Evolutionary conservation across 2,329 filamentous ascomycete genomes (phyloP), one percentile per base, ranked within the genome.

Genomic region (Pseudogymnoascus sp.): DNA sequence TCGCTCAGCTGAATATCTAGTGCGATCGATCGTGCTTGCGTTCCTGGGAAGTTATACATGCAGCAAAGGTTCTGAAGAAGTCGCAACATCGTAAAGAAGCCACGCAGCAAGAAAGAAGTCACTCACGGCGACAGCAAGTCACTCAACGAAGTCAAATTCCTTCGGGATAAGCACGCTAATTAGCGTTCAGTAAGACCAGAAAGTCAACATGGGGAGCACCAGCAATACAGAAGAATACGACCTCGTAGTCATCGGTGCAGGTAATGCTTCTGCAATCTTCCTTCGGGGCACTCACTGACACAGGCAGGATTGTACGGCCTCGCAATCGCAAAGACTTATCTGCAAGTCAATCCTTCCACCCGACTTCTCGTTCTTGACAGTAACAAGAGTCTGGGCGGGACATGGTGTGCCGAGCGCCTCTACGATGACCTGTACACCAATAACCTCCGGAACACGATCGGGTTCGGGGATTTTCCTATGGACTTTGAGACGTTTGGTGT

Each of bases 401-500:
- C 85, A 8, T 92, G 87, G 88, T 81, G 84, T 15, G 76, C 82
- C 62, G 77, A 86, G 39, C 80, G 87, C 1, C 72, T 89, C 1
- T 87, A 91, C 70, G 81, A 84, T 0, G 84, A 83, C 1, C 78
- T 92, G 44, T 86, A 84, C 66, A 85, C 82, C 60, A 91, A 92
- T 73, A 91, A 90, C 68, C 81, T 89, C 69, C 72, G 85, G 11
- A 87, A 87, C 1, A 87, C 83, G 0, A 89, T 85, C 66, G 86
- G 92, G 71, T 91, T 83, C 67, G 84, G 84, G 0, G 89, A 90
- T 66, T 89, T 88, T 64, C 85, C 86, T 9, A 66, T 66, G 65
- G 44, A 60, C 40, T 41, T 60, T 24, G 61, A 62, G 29, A 62
- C 54, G 6, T 62, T 60, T 26, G 58, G 61, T 9, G 58, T 62